Conservation (phyloP, 140 eudicot species). For the Anethum foeniculum region DNA sequence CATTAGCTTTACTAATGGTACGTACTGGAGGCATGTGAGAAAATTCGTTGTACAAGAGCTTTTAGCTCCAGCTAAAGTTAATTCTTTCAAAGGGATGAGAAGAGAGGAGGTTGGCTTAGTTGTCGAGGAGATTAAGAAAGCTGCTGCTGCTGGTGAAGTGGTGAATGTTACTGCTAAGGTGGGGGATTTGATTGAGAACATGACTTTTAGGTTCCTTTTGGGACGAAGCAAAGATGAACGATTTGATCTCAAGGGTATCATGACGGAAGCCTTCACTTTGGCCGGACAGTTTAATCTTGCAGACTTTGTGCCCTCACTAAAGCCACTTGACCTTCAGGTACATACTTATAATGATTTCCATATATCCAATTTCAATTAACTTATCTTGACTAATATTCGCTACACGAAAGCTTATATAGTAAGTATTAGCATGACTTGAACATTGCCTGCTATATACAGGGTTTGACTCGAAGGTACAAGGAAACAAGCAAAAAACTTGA, state of each 20-base stretch:
- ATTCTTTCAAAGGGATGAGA: background rate
- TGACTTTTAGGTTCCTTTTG: background rate
- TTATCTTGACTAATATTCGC: no score
- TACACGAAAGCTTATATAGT: no score
- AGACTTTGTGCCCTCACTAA: background rate
- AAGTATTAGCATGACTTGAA: background rate
- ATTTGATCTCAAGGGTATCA: background rate
- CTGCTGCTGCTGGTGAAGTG: background rate
- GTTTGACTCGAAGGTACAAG: slow-evolving; percentile 1
- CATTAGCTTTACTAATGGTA: background rate
- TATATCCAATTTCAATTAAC: no score
- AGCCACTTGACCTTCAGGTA: slow-evolving; percentile 1
- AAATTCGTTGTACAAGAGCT: background rate
- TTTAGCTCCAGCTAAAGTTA: background rate
- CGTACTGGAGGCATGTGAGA: background rate
- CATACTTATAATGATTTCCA: no score
- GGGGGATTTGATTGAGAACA: background rate
- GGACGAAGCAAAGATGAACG: slow-evolving; percentile 3
- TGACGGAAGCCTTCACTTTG: background rate
- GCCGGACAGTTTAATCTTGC: background rate
- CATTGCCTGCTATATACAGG: background rate
- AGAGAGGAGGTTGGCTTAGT: background rate
- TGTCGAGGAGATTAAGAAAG: background rate
- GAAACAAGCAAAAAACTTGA: background rate
- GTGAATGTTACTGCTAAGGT: background rate